Evolutionary conservation across 495 filamentous ascomycete genomes (phyloP).

Genomic region (Daldinia childiae): DNA sequence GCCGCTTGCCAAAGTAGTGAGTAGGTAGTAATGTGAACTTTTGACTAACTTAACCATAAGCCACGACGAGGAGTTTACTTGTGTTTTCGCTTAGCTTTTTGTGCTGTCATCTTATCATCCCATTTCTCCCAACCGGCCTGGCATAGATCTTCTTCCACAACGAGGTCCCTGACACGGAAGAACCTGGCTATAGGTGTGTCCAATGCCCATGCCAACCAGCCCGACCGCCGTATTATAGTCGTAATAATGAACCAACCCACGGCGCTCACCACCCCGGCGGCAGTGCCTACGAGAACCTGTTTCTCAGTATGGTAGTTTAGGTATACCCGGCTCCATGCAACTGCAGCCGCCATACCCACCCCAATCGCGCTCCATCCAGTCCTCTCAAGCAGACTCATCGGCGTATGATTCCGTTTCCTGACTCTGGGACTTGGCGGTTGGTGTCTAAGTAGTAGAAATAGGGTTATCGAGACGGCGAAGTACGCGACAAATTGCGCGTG

Average conservation of each 20-base stretch:
- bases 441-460: constrained; percentile 86
- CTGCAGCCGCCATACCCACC: constrained; percentile 68
- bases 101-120: constrained; percentile 64
- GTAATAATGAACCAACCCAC: constrained; percentile 82
- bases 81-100: constrained; percentile 35
- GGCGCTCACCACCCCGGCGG: constrained; percentile 76
- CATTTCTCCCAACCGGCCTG: constrained; percentile 95
- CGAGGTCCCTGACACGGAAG: constrained; percentile 80
- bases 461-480: constrained; percentile 80
- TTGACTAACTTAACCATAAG: neutral
- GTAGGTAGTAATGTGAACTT: neutral
- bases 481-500: constrained; percentile 95
- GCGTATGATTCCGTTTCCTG: constrained; percentile 51
- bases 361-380: constrained; percentile 64
- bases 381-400: constrained; percentile 67
- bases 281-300: constrained; percentile 84
- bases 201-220: constrained; percentile 72
- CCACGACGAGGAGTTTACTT: constrained; percentile 4
- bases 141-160: constrained; percentile 87
- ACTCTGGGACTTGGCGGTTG: constrained; percentile 56
- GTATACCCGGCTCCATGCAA: constrained; percentile 86
- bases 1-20: neutral
- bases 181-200: constrained; percentile 71
- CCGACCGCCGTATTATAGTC: constrained; percentile 65
- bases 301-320: constrained; percentile 90